Percentiles rank a stretch among this genome's conserved stretches.
These are phyloP conservation scores for Phtheirospermum japonicum DNA, from an alignment of 257 asterid genomes.

Conservation along the genomic window DNA sequence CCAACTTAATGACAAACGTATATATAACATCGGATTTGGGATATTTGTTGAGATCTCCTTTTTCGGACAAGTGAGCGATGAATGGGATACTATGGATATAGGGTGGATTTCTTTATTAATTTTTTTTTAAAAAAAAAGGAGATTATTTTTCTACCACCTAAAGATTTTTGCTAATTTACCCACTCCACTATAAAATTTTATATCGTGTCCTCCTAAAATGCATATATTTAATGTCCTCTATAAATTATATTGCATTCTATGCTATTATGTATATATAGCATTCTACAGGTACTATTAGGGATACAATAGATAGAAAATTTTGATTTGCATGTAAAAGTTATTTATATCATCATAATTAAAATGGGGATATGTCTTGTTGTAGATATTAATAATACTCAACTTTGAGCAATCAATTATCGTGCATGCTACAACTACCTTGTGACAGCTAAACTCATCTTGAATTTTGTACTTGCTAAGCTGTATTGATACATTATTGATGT, in stretches of 20 bases:
- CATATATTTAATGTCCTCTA: too few relatives aligned
- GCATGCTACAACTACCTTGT: conserved; percentile 23
- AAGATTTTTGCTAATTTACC: too few relatives aligned
- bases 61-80: conserved; percentile 24
- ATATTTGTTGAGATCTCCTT: conserved; percentile 25
- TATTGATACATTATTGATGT: background rate
- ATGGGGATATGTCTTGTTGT: background rate
- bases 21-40: conserved; percentile 34
- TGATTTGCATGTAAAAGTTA: background rate
- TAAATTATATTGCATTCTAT: too few relatives aligned
- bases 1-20: conserved; percentile 35
- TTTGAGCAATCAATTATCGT: conserved; percentile 5
- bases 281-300: too few relatives aligned
- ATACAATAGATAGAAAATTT: too few relatives aligned
- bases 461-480: background rate
- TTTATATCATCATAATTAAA: too few relatives aligned
- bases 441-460: conserved; percentile 20
- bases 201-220: too few relatives aligned
- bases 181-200: too few relatives aligned
- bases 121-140: too few relatives aligned
- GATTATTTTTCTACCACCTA: background rate
- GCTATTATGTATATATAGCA: too few relatives aligned
- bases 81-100: background rate
- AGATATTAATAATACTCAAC: background rate
- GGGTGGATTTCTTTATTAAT: background rate